Evolutionary conservation across 345 rosid genomes (phyloP), one percentile per base, ranked within the genome.

Genomic region (Salix dunnii): DNA sequence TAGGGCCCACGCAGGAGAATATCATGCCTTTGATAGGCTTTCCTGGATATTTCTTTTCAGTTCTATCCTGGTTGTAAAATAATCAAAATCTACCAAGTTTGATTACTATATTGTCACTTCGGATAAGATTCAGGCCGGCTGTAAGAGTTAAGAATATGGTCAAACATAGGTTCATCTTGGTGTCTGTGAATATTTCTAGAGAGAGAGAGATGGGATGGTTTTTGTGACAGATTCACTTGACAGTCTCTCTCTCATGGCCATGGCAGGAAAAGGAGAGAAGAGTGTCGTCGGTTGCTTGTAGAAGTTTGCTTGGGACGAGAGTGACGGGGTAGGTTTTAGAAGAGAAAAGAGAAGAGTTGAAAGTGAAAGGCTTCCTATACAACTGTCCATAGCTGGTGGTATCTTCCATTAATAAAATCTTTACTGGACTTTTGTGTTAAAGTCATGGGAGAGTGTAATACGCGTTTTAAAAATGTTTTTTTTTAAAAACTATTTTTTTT

Each of bases 1-100:
- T 7, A 80, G 89, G 86, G 17, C 87, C 85, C 79, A 76, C 80
- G 2, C 68, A 11, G 60, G 71, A 70, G 76, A 76, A 80, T 79
- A 58, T 5, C 23, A 58, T 58, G 14, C 48, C 77, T 80, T 49
- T 25, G 64, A 70, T 58, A 9, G 79, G 80, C 1, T 72, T 72
- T 68, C 40, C 16, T 17, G 3, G 73, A 79, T 79, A 73, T 88
- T 78, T 82, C 62, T 80, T 81, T 74, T 33, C 36, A 67, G 16
- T 79, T 70, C 18, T 61, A 58, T 20, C 65, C 35, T 40, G 35
- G 33, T 1, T 20, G n/a, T 61, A n/a, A 58, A 10, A 23, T 58
- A 13, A 16, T 30, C 28, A n/a, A 17, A 35, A 25, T 42, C 5
- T 38, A 18, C 27, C 62, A 58, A 21, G 64, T 51, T 67, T 66